Evolutionary conservation across 2,329 filamentous ascomycete species (phyloP), one percentile per base, ranked within the genome.

Genomic region (Fusarium sp.): DNA sequence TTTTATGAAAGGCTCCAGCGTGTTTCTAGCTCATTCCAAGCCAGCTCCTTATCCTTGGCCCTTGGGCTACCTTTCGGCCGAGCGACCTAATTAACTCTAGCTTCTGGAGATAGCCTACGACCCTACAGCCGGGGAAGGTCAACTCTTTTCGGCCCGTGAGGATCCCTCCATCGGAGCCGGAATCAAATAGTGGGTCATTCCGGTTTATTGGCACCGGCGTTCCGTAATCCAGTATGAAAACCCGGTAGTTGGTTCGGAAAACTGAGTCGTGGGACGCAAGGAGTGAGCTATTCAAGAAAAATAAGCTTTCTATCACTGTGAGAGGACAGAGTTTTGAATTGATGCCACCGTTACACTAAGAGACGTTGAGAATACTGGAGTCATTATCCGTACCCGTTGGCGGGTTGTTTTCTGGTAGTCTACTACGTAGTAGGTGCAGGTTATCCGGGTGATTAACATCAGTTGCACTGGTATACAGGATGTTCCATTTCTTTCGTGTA

Each of bases 221-320:
- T 41, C 33, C 51, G 28, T 37, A 10, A n/a, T 37, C 15, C 33
- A 7, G 35, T 10, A n/a, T 19, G 17, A 37, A 37, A 37, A 37
- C 35, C 37, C 35, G 60, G 60, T 24, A 57, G 19, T 50, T 20
- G 7, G 7, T 22, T 47, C 61, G 59, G 59, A 54, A 26, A 37
- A 54, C 41, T 48, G 41, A 54, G 32, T 54, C 51, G 41, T n/a
- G 30, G 30, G 14, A 37, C 30, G 28, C 40, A 26, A 17, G 14
- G 22, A 43, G 24, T 26, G 24, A 24, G 20, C 17, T 43, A 14
- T 43, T 24, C 19, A 45, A 19, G 32, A 33, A 28, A 45, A 45
- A 49, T 26, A 49, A 24, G 45, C 44, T 50, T 46, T 19, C 17
- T 17, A 24, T 11, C 32, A 39, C 37, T 20, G 45, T 19, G 37